A percentile compares a stretch with the other conserved stretches of the same genome.
Conservation (phyloP, 371 early-diverging fungal species). For the Batrachochytrium dendrobatidis region DNA sequence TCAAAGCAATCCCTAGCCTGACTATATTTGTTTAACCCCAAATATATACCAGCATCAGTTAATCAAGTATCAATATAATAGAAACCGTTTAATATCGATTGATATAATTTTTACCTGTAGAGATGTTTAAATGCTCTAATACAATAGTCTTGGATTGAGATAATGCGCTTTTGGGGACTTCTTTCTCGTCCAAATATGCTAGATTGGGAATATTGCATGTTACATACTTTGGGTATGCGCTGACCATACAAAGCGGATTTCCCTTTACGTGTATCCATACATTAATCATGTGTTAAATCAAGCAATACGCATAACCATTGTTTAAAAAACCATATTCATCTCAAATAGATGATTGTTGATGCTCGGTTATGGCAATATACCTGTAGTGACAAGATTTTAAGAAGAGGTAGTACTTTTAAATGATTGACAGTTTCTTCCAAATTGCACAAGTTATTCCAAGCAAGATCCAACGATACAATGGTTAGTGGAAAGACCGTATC, state of each 20-base stretch:
- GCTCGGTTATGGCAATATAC: constrained; percentile 2
- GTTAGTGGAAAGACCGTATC: constrained; percentile 1
- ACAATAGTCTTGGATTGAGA: too few relatives aligned
- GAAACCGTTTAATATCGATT: too few relatives aligned
- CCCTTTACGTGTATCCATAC: neutral
- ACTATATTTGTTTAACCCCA: neutral
- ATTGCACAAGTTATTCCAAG: constrained; percentile 15
- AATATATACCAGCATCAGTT: constrained; percentile 5
- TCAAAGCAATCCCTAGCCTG: neutral
- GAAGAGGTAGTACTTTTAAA: constrained; percentile 9
- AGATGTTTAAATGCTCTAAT: too few relatives aligned
- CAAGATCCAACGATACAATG: constrained; percentile 16
- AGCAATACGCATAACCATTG: too few relatives aligned
- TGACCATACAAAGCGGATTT: constrained; percentile 15
- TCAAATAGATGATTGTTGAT: neutral
- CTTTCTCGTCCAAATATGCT: constrained; percentile 11
- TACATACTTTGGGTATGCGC: constrained; percentile 9
- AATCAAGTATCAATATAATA: too few relatives aligned
- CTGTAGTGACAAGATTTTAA: constrained; percentile 18
- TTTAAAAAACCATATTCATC: neutral
- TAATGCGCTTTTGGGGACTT: constrained; percentile 11
- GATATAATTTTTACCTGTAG: neutral
- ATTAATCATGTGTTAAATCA: too few relatives aligned
- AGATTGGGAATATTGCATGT: constrained; percentile 8
- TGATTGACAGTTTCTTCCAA: constrained; percentile 9